Evolutionary conservation across 768 basidiomycete genomes (phyloP), one percentile per base, ranked within the genome.

Genomic region (Kwoniella mangroviensis): DNA sequence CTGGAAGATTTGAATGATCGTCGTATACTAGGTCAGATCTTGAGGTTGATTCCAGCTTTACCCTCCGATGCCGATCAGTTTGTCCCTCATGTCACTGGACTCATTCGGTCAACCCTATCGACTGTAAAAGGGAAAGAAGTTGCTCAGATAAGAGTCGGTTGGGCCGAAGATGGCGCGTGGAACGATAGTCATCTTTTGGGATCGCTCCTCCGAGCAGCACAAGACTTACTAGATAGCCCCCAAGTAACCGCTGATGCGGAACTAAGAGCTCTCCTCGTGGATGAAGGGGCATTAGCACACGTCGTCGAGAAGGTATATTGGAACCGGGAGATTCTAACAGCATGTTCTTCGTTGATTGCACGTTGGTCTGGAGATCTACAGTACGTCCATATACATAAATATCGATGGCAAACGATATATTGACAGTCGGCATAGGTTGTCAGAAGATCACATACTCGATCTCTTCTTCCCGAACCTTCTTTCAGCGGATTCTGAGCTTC

Each of bases 401-500:
- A 19, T 22, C 63, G 70, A 63, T 68, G 63, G 15, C 55, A 67
- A 12, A 34, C 34, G 34, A 34, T 55, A 63, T 57, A 63, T 66
- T 12, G 70, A 65, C 40, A 45, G 65, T 63, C 58, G 28, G 51
- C 42, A 65, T 66, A 52, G 51, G 55, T 51, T 72, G 13, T 12
- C 26, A 86, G 11, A 84, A 85, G 22, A 49, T 40, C 28, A 71
- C 13, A 43, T 49, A 4, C 51, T 56, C 4, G 54, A 59, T 9
- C 51, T 77, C 24, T 82, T 96, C 22, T 84, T 86, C 28, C 75
- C 82, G 0, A 85, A 88, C 21, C 81, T 97, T 1, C 83, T 91
- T 2, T 95, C 93, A 0, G 90, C 94, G 76, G 91, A 90, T 9
- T 88, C 88, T 2, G 67, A 84, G 1, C 84, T 92, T 5, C 89